Evolutionary conservation across 805 yeast species (phyloP), one percentile per base, ranked within the genome.

Genomic region (Ogataea naganishii): DNA sequence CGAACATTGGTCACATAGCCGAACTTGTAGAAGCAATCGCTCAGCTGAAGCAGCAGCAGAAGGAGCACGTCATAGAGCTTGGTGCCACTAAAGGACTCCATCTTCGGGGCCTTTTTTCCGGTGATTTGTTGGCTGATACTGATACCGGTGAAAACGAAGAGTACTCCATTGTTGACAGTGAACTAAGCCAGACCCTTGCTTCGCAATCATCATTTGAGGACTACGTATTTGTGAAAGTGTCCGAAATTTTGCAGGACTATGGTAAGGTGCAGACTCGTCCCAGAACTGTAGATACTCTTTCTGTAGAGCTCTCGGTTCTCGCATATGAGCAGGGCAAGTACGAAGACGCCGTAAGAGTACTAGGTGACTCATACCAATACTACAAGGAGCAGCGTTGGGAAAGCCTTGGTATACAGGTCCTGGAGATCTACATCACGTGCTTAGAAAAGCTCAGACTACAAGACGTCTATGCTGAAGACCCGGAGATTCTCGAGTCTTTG

Each of bases 371-470:
- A 3, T 83, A 82, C 27, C 73, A 70, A 22, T 73, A 73, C 32
- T 86, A 81, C 44, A 65, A 69, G 6, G 54, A 64, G 13, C 72
- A 76, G 27, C 84, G 86, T 2, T 88, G 96, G 96, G 69, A 69
- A 29, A 52, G 59, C 26, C 72, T 85, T 46, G 82, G 94, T 1
- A 65, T 73, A 5, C 55, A 67, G n/a, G 53, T 89, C 12, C 60
- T 84, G 22, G 74, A 72, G 40, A 60, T 77, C 1, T 85, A 78
- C 46, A 65, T 82, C 18, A 73, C 74, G 23, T 84, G 95, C 43
- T 60, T 86, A 21, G 72, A 71, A 36, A 57, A 67, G 17, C 39
- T 52, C 27, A 46, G n/a, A n/a, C n/a, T n/a, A n/a, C n/a, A 40
- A 26, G 40, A 41, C 35, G 34, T 30, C 1, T 39, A 37, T 21